Evolutionary conservation across 331 rosid species (phyloP).

Genomic region (Stylosanthes scabra): DNA sequence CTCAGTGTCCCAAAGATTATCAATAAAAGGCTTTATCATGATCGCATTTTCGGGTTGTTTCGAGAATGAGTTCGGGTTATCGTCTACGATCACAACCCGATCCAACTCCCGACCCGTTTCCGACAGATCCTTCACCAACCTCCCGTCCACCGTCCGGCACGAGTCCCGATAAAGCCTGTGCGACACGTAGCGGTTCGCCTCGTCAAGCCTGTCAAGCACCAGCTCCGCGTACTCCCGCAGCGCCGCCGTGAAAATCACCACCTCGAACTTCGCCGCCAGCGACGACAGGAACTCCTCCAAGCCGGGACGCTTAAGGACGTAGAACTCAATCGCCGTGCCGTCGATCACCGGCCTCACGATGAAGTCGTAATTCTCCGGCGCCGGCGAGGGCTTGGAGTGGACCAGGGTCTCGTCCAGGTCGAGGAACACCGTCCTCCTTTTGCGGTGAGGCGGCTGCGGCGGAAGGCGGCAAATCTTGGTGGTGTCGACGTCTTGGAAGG

Average conservation of each 20-base stretch:
- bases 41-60: conserved; percentile 85
- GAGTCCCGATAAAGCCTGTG: conserved; percentile 83
- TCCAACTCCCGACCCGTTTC: conserved; percentile 70
- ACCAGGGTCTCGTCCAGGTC: conserved; percentile 90
- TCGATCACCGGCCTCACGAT: conserved; percentile 74
- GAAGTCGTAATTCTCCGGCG: conserved; percentile 72
- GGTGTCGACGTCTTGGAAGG: conserved; percentile 39
- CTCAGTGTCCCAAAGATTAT: conserved; percentile 67
- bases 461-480: not conserved
- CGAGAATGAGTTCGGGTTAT: conserved; percentile 78
- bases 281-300: conserved; percentile 67
- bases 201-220: conserved; percentile 81
- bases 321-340: conserved; percentile 65
- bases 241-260: conserved; percentile 91
- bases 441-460: not conserved
- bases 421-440: conserved; percentile 62
- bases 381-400: conserved; percentile 65
- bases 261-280: conserved; percentile 63
- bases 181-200: conserved; percentile 52
- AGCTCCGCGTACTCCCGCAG: conserved; percentile 79
- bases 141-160: conserved; percentile 69
- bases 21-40: conserved; percentile 62
- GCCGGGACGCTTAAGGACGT: conserved; percentile 89
- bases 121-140: conserved; percentile 77
- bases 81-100: conserved; percentile 78